These are phyloP conservation scores for Insectozyma bohioensis DNA, from an alignment of 1,139 yeast genomes.

Conservation along the genomic window DNA sequence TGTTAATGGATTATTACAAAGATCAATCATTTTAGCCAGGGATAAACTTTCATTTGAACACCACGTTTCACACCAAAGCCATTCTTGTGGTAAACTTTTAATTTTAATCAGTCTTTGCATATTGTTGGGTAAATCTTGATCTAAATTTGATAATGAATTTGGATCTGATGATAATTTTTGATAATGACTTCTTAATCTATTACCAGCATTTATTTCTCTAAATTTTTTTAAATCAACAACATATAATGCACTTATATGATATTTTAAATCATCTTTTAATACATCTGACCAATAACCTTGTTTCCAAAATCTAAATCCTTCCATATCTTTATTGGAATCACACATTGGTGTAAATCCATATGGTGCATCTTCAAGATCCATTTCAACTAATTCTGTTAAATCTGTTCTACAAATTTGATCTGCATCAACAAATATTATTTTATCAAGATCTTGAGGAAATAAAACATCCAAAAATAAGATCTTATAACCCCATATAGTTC, in stretches of 20 bases:
- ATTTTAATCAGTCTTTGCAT: conserved; percentile 69
- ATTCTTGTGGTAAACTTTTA: conserved; percentile 72
- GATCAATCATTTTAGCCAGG: conserved; percentile 74
- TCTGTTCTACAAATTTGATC: conserved; percentile 79
- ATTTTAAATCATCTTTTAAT: conserved; percentile 56
- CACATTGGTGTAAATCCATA: conserved; percentile 90
- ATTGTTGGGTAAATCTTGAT: conserved; percentile 90
- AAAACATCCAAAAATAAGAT: conserved; percentile 82
- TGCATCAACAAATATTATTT: conserved; percentile 83
- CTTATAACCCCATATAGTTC: conserved; percentile 87
- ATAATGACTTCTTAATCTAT: conserved; percentile 78
- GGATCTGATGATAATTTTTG: conserved; percentile 81
- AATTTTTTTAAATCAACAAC: conserved; percentile 74
- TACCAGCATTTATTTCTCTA: conserved; percentile 72
- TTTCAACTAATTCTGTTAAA: conserved; percentile 60
- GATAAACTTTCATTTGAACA: conserved; percentile 63
- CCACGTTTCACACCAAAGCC: conserved; percentile 97
- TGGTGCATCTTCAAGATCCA: conserved; percentile 74
- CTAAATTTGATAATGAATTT: conserved; percentile 74
- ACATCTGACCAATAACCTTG: conserved; percentile 83
- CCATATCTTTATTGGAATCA: conserved; percentile 77
- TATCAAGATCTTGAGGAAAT: conserved; percentile 75
- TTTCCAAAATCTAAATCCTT: conserved; percentile 90
- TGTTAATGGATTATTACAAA: conserved; percentile 80
- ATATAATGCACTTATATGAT: conserved; percentile 84